These are phyloP conservation scores for Funneliformis mosseae DNA, from an alignment of 192 early-diverging fungal genomes.

Conservation along the genomic window DNA sequence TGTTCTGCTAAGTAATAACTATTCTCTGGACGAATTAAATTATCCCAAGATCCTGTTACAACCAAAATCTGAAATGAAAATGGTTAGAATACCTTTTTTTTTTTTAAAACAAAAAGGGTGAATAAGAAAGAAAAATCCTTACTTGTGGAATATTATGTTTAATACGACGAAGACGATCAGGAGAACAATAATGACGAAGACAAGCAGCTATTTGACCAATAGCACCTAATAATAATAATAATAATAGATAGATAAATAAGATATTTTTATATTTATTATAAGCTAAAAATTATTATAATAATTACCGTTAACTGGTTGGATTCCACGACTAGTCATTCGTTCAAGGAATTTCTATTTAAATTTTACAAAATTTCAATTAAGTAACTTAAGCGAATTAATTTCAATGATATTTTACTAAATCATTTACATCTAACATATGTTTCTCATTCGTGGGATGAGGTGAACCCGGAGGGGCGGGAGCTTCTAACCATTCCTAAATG, in stretches of 20 bases:
- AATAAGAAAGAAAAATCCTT: background rate
- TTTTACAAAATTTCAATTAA: background rate
- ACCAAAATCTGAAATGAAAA: slow-evolving; percentile 8
- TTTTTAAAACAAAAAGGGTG: too few species aligned
- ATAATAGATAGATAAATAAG: background rate
- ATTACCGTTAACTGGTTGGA: slow-evolving; percentile 17
- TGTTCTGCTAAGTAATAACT: slow-evolving; percentile 38
- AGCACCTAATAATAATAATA: background rate
- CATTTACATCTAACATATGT: slow-evolving; percentile 13
- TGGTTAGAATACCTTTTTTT: too few species aligned
- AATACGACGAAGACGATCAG: slow-evolving; percentile 34
- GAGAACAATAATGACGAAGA: slow-evolving; percentile 41
- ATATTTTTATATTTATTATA: background rate
- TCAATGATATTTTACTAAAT: background rate
- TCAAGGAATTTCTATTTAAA: background rate
- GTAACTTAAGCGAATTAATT: background rate
- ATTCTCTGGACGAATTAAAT: slow-evolving; percentile 39
- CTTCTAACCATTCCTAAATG: background rate
- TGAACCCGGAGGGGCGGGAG: background rate
- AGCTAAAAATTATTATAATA: background rate
- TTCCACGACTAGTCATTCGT: background rate
- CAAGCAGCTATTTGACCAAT: slow-evolving; percentile 36
- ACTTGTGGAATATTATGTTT: slow-evolving; percentile 16
- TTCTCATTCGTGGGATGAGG: slow-evolving; percentile 11
- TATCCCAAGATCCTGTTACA: slow-evolving; percentile 39